These are phyloP conservation scores for Balansia obtecta DNA, from an alignment of 2,329 filamentous ascomycete genomes.

Conservation along the genomic window DNA sequence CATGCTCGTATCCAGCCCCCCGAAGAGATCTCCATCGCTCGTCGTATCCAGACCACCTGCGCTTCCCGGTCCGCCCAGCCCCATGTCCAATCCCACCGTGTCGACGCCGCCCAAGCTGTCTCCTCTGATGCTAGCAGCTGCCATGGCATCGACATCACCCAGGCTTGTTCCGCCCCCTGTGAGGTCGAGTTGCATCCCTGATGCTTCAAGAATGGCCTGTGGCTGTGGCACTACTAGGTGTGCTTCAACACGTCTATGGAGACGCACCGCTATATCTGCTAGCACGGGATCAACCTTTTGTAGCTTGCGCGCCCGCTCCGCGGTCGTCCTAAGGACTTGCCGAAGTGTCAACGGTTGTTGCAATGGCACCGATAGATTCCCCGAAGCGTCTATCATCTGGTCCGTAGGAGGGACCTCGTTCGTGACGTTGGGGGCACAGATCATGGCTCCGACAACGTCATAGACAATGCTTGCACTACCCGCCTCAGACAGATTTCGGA, in stretches of 20 bases:
- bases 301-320: conserved; percentile 43
- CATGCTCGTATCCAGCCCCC: conserved; percentile 24
- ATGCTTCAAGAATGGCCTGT: conserved; percentile 28
- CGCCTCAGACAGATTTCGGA: conserved; percentile 47
- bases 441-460: conserved; percentile 55
- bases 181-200: conserved; percentile 28
- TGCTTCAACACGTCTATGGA: conserved; percentile 53
- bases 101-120: conserved; percentile 28
- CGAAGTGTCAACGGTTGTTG: conserved; percentile 44
- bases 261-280: conserved; percentile 49
- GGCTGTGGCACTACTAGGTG: conserved; percentile 38
- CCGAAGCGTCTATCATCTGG: conserved; percentile 20
- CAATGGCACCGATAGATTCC: conserved; percentile 22
- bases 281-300: conserved; percentile 43
- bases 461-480: conserved; percentile 50
- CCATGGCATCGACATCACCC: conserved; percentile 30
- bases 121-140: conserved; percentile 27
- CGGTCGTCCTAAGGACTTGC: conserved; percentile 44
- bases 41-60: conserved; percentile 19
- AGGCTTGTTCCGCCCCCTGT: conserved; percentile 25
- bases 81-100: conserved; percentile 32
- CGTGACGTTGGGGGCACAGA: conserved; percentile 52
- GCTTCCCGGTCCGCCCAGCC: conserved; percentile 24
- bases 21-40: conserved; percentile 27
- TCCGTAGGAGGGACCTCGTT: conserved; percentile 25